Evolutionary conservation across 176 grass and related monocot genomes (phyloP).

Genomic region (Triticum dicoccoides): DNA sequence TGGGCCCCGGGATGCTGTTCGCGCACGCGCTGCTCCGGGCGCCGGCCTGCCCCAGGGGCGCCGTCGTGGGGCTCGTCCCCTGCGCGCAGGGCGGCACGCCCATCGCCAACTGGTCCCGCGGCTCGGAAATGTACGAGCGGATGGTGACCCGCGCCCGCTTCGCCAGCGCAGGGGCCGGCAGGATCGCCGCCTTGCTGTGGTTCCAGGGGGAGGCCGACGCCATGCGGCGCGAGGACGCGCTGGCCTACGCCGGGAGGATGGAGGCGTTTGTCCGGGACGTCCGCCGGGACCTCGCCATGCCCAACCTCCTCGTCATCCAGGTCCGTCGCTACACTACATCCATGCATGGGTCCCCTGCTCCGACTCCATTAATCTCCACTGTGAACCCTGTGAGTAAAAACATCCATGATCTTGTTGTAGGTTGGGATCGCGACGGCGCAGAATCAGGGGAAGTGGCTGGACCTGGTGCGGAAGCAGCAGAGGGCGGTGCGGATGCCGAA

Average conservation of each 20-base stretch:
- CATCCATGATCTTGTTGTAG: neutral
- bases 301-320: conserved; percentile 57
- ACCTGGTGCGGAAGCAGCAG: conserved; percentile 51
- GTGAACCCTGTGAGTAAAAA: neutral
- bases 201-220: conserved; percentile 71
- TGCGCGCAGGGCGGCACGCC: conserved; percentile 59
- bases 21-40: conserved; percentile 21
- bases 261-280: conserved; percentile 45
- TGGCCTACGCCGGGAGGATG: conserved; percentile 28
- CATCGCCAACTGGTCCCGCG: conserved; percentile 43
- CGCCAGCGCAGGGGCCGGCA: neutral
- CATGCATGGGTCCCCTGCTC: neutral
- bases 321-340: neutral
- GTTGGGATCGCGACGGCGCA: conserved; percentile 70
- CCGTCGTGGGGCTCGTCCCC: conserved; percentile 43
- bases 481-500: conserved; percentile 37
- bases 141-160: conserved; percentile 29
- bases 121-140: conserved; percentile 33
- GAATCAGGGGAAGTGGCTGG: conserved; percentile 42
- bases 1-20: conserved; percentile 60
- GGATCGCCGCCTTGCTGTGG: conserved; percentile 55
- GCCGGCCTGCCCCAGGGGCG: neutral
- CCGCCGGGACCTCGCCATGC: conserved; percentile 34
- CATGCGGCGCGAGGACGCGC: conserved; percentile 26
- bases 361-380: neutral